A percentile compares a stretch with the other conserved stretches of the same genome.
phyloP scores from a whole-genome alignment of 2,329 filamentous ascomycete species.

The Penicillium sp. region DNA sequence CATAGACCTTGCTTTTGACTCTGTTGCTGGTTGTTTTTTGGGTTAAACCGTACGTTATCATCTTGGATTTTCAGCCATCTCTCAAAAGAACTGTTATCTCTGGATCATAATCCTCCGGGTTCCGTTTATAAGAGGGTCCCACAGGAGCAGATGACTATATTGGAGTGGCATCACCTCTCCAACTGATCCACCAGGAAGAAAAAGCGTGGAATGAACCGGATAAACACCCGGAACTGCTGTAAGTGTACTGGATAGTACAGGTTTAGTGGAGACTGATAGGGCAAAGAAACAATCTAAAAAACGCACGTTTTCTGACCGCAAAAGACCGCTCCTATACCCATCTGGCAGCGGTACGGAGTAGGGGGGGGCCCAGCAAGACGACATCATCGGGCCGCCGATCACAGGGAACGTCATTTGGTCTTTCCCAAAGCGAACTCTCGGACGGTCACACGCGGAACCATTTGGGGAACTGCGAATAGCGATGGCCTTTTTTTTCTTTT shows the following conservation, averaged over 20 bases:
- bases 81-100: not conserved
- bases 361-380: constrained; percentile 10
- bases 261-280: constrained; percentile 1
- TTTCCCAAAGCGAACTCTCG: not conserved
- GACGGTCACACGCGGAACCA: constrained; percentile 12
- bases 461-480: not conserved
- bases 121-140: not conserved
- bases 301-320: constrained; percentile 2
- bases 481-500: not conserved
- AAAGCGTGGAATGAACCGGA: constrained; percentile 10
- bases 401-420: constrained; percentile 11
- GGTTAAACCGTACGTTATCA: not conserved
- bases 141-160: no score
- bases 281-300: not conserved
- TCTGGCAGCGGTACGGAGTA: constrained; percentile 10
- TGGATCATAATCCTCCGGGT: not conserved
- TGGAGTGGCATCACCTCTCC: not conserved
- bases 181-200: constrained; percentile 10
- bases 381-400: constrained; percentile 23
- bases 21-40: not conserved
- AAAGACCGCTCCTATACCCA: not conserved
- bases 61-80: not conserved
- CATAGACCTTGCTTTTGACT: not conserved
- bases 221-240: not conserved
- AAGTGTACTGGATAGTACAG: not conserved